Base-by-base conservation (phyloP, 2,329 filamentous ascomycete species). In the Colletotrichum falcatum region DNA sequence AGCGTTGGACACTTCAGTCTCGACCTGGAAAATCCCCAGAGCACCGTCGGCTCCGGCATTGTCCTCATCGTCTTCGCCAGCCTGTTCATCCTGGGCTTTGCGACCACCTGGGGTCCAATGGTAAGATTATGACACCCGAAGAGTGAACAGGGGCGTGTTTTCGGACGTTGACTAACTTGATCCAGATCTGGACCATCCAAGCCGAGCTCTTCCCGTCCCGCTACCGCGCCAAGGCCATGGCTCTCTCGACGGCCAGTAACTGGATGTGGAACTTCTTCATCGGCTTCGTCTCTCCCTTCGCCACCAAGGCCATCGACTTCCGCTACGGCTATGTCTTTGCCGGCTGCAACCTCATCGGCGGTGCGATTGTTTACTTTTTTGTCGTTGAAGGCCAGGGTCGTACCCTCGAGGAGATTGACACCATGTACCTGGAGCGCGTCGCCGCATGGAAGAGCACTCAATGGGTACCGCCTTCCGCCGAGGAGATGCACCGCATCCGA, bases 281-380 rank as follows among this genome's bases (percentile, higher is more conserved):
- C 71, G 89, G 88, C 0, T 95, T 95, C 83, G 94, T 94, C 83
- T 94, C 93, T 0, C 91, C 92, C 0, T 94, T 94, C 80, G 94
- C 95, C 77, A 92, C 90, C 0, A 82, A 84, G 0, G 87, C 87
- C 4, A 94, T 94, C 65, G 88, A 91, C 74, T 94, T 91, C 79
- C 85, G 85, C 1, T 93, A 93, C 75, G 92, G 92, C 2, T 93
- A 94, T 73, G 89, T 95, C 37, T 94, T 94, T 79, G 92, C 91
- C 0, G 90, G 85, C 0, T 94, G 91, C 77, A 92, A 92, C 74
- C 81, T 93, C 23, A 83, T 88, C 0, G 91, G 87, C 0, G 87
- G 89, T 0, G 73, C 89, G 0, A 79, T 94, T 16, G 91, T 94
- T 37, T 95, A 91, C 83, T 92, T 95, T 81, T 94, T 94, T 78